phyloP scores from a whole-genome alignment of 345 rosid species.

The Eucalyptus marginata region DNA sequence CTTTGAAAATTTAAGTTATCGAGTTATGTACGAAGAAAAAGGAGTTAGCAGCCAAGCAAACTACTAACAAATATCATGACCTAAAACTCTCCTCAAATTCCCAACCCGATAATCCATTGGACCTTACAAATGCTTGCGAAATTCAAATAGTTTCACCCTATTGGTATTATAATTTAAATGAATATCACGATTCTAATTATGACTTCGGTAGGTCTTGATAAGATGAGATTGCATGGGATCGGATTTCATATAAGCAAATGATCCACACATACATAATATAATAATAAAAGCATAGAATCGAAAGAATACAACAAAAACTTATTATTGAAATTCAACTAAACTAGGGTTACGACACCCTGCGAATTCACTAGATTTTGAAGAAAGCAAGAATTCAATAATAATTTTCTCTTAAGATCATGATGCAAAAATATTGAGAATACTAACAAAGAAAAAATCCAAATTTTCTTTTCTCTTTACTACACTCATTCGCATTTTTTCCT shows the following conservation, averaged over 20 bases:
- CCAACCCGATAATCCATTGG: background rate
- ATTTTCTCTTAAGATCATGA: background rate
- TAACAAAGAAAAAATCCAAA: no score
- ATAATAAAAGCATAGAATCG: no score
- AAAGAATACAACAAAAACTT: fast-evolving
- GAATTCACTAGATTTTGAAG: fast-evolving
- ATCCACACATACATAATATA: background rate
- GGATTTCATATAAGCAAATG: background rate
- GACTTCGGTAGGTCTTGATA: background rate
- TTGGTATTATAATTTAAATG: background rate
- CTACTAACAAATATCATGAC: background rate
- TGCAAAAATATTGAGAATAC: background rate
- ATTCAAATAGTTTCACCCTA: background rate
- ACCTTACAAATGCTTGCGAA: background rate
- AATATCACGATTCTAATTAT: background rate
- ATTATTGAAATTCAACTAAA: background rate
- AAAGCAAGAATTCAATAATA: background rate
- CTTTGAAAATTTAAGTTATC: background rate
- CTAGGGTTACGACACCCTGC: background rate
- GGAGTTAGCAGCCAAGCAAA: background rate
- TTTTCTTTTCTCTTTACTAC: no score
- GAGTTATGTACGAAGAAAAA: background rate
- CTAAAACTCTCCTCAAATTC: background rate
- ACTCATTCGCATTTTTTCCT: background rate
- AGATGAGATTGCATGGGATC: background rate